Percentiles rank a stretch among this genome's conserved stretches.
Evolutionary conservation across 2,329 filamentous ascomycete species (phyloP).

Genomic region (Aspergillus hortae): DNA sequence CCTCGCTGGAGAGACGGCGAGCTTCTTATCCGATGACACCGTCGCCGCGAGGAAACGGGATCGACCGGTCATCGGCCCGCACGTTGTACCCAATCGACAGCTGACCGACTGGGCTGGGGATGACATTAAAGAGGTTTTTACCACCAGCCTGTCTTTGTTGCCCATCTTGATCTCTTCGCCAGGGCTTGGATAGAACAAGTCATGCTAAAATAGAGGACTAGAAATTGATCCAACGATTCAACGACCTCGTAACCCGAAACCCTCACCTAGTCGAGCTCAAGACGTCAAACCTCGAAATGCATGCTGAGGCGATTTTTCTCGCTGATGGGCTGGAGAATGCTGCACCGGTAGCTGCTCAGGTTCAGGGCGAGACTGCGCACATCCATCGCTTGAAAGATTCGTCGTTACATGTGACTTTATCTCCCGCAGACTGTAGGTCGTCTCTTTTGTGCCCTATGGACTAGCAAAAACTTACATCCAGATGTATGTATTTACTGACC

Average conservation of each 20-base stretch:
- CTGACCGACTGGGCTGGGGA: constrained; percentile 21
- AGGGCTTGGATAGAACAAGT: background rate
- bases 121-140: constrained; percentile 22
- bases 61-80: constrained; percentile 23
- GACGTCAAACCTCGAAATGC: constrained; percentile 22
- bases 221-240: constrained; percentile 23
- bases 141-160: background rate
- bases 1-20: constrained; percentile 13
- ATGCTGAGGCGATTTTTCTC: constrained; percentile 26
- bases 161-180: background rate
- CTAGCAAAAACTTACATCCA: background rate
- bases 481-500: background rate
- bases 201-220: constrained; percentile 7
- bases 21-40: constrained; percentile 15
- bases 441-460: background rate
- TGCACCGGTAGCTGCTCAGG: constrained; percentile 11
- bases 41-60: constrained; percentile 11
- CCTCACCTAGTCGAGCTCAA: constrained; percentile 24
- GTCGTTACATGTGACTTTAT: constrained; percentile 72
- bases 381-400: constrained; percentile 68
- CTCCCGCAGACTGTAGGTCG: constrained; percentile 66
- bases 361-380: constrained; percentile 72
- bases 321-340: constrained; percentile 17
- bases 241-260: constrained; percentile 21
- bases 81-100: constrained; percentile 30